These are phyloP conservation scores for Aspergillus leporis DNA, from an alignment of 495 filamentous ascomycete species.

Conservation along the genomic window DNA sequence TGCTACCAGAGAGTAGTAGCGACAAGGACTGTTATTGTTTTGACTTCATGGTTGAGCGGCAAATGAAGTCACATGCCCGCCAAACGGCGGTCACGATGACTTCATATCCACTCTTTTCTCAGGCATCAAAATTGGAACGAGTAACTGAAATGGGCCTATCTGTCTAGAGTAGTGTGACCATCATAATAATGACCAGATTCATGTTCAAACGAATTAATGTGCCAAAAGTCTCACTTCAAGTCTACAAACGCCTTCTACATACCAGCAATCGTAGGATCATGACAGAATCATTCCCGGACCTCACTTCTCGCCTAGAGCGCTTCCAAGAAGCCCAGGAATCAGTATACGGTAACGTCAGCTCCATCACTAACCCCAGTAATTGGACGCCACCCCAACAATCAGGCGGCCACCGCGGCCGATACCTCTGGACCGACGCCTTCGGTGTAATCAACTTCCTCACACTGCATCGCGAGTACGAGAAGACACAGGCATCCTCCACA, in stretches of 20 bases:
- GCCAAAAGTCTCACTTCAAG: neutral
- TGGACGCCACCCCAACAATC: conserved; percentile 51
- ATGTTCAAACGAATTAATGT: neutral
- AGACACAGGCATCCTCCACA: neutral
- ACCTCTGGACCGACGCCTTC: conserved; percentile 70
- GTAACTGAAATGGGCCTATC: too few species aligned
- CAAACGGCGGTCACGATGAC: conserved; percentile 33
- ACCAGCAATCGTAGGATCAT: conserved; percentile 17
- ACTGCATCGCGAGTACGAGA: conserved; percentile 45
- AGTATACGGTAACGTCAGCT: conserved; percentile 39
- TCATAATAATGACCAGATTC: neutral
- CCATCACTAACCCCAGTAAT: conserved; percentile 29
- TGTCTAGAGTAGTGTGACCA: neutral
- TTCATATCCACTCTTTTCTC: conserved; percentile 20
- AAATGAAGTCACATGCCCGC: conserved; percentile 30
- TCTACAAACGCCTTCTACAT: conserved; percentile 9
- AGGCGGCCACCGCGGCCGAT: conserved; percentile 65
- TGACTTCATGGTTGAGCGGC: neutral
- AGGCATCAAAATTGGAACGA: neutral
- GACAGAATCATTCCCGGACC: conserved; percentile 24
- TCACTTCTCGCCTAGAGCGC: conserved; percentile 32
- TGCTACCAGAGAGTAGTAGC: neutral
- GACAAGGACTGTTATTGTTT: neutral
- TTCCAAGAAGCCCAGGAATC: conserved; percentile 43
- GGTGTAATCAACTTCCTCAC: conserved; percentile 69